Conservation (phyloP, 768 basidiomycete genomes). For the Leccinellum luteum region DNA sequence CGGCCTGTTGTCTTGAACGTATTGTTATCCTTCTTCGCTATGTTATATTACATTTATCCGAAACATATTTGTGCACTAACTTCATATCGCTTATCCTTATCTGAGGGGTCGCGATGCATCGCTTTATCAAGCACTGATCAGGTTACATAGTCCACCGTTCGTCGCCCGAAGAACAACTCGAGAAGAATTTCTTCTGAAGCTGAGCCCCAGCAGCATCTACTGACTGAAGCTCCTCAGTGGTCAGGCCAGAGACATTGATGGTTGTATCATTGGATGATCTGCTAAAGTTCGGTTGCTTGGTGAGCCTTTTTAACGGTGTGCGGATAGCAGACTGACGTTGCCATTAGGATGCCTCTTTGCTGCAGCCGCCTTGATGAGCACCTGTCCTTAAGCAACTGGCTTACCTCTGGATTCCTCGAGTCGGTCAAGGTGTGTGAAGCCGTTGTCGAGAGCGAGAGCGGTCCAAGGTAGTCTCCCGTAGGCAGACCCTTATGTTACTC, state of each 20-base stretch:
- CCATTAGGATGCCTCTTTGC: constrained; percentile 1
- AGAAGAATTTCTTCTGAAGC: constrained; percentile 2
- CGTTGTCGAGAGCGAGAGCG: not conserved
- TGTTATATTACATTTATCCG: not conserved
- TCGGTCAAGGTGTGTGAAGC: not conserved
- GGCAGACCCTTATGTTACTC: too few relatives aligned
- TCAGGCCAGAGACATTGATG: too few relatives aligned
- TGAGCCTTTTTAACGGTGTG: not conserved
- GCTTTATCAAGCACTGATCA: not conserved
- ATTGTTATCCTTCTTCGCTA: not conserved
- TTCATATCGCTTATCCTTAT: not conserved
- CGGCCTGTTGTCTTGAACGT: not conserved
- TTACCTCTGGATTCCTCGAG: constrained; percentile 1
- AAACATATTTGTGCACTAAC: not conserved
- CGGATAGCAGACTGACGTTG: not conserved
- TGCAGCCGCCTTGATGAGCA: too few relatives aligned
- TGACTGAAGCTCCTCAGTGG: not conserved
- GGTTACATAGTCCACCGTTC: not conserved
- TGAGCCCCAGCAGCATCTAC: not conserved
- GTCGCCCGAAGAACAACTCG: not conserved
- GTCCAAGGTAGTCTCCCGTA: too few relatives aligned
- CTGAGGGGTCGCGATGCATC: not conserved
- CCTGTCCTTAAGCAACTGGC: not conserved
- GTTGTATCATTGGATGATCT: too few relatives aligned
- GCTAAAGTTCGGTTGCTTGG: too few relatives aligned